phyloP scores from a whole-genome alignment of 495 filamentous ascomycete genomes.

The Aspergillus taichungensis region DNA sequence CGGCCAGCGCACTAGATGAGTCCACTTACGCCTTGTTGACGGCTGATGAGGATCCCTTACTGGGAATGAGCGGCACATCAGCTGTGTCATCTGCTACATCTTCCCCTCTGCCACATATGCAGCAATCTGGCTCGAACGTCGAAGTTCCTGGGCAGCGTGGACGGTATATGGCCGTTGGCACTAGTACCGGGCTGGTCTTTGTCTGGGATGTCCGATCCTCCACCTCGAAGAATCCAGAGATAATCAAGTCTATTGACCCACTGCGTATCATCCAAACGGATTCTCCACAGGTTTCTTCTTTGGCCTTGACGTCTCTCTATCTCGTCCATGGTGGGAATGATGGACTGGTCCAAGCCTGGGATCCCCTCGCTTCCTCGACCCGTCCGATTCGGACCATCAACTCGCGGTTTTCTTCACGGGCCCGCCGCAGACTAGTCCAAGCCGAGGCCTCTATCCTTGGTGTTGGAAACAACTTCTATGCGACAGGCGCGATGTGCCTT shows the following conservation, averaged over 20 bases:
- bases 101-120: constrained; percentile 47
- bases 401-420: constrained; percentile 74
- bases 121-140: constrained; percentile 25
- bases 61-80: constrained; percentile 47
- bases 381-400: constrained; percentile 82
- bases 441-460: constrained; percentile 58
- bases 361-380: constrained; percentile 74
- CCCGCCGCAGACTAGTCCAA: constrained; percentile 63
- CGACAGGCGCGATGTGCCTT: constrained; percentile 72
- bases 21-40: constrained; percentile 64
- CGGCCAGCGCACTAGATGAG: constrained; percentile 62
- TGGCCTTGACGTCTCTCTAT: constrained; percentile 82
- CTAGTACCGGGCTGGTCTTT: constrained; percentile 63
- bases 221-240: constrained; percentile 36
- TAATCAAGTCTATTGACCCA: constrained; percentile 50
- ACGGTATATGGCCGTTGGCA: constrained; percentile 74
- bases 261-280: constrained; percentile 82
- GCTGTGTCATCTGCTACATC: constrained; percentile 47
- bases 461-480: constrained; percentile 68
- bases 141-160: constrained; percentile 77
- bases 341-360: constrained; percentile 94
- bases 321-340: constrained; percentile 91
- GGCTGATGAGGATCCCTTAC: constrained; percentile 65
- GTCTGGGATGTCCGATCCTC: constrained; percentile 79
- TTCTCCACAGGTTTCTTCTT: constrained; percentile 75